A percentile compares a stretch with the other conserved stretches of the same genome.
Evolutionary conservation across 2,329 filamentous ascomycete genomes (phyloP).

Genomic region (Phyllosticta paracitricarpa): DNA sequence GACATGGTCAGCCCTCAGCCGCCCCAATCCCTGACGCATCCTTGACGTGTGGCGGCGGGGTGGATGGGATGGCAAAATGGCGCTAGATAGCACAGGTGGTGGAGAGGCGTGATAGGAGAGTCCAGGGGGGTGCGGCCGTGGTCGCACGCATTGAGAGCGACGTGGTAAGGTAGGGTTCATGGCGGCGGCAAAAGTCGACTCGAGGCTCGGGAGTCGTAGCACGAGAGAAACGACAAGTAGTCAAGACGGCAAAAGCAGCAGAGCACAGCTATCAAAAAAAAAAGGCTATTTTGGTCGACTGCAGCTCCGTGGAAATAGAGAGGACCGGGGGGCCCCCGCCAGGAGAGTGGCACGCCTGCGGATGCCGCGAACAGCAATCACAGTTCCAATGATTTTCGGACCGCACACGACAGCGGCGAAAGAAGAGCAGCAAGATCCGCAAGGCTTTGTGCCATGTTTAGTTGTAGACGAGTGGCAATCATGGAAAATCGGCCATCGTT

Average conservation of each 20-base stretch:
- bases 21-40: background rate
- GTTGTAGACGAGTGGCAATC: too few relatives aligned
- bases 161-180: background rate
- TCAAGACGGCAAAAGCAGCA: background rate
- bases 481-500: background rate
- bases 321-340: background rate
- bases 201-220: background rate
- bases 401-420: background rate
- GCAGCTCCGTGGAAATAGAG: slow-evolving; percentile 1
- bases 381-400: background rate
- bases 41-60: background rate
- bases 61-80: background rate
- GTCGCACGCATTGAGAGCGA: too few relatives aligned
- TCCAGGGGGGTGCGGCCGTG: too few relatives aligned
- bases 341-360: background rate
- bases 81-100: background rate
- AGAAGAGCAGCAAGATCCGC: too few relatives aligned
- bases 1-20: background rate
- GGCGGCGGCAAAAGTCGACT: background rate
- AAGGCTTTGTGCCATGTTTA: too few relatives aligned
- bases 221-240: background rate
- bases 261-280: background rate
- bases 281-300: background rate
- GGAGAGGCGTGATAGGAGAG: background rate
- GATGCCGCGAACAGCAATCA: background rate